phyloP scores from a whole-genome alignment of 2,329 filamentous ascomycete genomes.

The Penicillium thymicola region DNA sequence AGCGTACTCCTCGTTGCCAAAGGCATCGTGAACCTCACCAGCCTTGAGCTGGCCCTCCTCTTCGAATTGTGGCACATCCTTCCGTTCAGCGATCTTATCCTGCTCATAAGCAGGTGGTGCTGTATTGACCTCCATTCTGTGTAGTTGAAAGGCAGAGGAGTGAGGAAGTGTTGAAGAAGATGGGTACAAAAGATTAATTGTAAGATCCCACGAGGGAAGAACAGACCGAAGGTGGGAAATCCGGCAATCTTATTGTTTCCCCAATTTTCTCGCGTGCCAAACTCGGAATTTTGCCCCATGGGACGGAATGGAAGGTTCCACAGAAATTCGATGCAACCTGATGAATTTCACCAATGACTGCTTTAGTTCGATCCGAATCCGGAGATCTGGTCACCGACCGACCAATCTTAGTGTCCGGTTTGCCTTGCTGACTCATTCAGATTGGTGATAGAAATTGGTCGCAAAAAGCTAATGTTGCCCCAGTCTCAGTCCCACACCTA shows the following conservation, averaged over 20 bases:
- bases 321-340: slow-evolving; percentile 3
- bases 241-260: slow-evolving; percentile 1
- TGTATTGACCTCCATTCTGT: slow-evolving; percentile 18
- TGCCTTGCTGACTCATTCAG: slow-evolving; percentile 5
- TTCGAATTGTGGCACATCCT: slow-evolving; percentile 10
- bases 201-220: neutral
- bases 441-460: slow-evolving; percentile 6
- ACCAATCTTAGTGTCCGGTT: neutral
- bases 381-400: neutral
- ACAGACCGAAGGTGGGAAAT: neutral
- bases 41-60: slow-evolving; percentile 22
- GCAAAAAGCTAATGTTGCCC: neutral
- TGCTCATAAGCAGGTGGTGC: slow-evolving; percentile 19
- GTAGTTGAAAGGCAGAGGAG: slow-evolving; percentile 2
- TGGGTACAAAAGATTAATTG: neutral
- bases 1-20: slow-evolving; percentile 25
- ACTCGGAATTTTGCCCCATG: neutral
- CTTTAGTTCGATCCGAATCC: slow-evolving; percentile 2
- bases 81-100: slow-evolving; percentile 22
- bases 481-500: neutral
- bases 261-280: neutral
- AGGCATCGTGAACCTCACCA: slow-evolving; percentile 24
- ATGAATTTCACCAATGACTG: slow-evolving; percentile 1
- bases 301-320: slow-evolving; percentile 1
- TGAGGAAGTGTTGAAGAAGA: neutral